Conservation (phyloP, 2,329 filamentous ascomycete genomes). For the Paraphaeosphaeria minitans region DNA sequence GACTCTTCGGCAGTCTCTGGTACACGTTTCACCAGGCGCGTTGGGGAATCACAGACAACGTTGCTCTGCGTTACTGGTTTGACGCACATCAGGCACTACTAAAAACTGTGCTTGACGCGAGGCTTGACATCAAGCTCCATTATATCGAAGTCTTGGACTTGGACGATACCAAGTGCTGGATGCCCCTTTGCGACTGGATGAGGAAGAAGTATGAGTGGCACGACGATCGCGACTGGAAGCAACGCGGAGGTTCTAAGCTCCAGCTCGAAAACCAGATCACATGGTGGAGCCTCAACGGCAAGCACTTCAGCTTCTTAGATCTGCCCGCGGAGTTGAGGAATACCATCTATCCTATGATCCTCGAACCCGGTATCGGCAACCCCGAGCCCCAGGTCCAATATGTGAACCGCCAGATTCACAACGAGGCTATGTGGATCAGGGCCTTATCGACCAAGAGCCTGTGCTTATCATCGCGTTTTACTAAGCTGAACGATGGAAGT, state of each 20-base stretch:
- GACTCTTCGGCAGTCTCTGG: slow-evolving; percentile 5
- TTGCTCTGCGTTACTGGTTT: not conserved
- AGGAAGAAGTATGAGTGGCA: slow-evolving; percentile 17
- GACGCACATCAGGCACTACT: not conserved
- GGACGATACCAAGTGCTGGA: slow-evolving; percentile 3
- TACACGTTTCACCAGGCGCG: slow-evolving; percentile 1
- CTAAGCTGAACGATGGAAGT: not conserved
- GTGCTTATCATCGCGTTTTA: not conserved
- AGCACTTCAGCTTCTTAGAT: slow-evolving; percentile 17
- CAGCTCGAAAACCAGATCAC: slow-evolving; percentile 20
- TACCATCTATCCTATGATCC: slow-evolving; percentile 16
- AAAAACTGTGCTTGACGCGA: not conserved
- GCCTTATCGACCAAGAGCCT: slow-evolving; percentile 17
- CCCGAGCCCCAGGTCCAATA: not conserved
- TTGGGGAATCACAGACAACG: not conserved
- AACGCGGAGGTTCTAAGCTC: not conserved
- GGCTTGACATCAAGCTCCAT: not conserved
- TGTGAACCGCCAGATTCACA: slow-evolving; percentile 3
- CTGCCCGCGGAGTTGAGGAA: slow-evolving; percentile 22
- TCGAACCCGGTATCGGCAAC: slow-evolving; percentile 12
- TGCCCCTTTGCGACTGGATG: slow-evolving; percentile 16
- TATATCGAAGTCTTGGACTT: slow-evolving; percentile 6
- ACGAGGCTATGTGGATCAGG: slow-evolving; percentile 1
- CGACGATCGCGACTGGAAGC: slow-evolving; percentile 12
- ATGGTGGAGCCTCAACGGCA: slow-evolving; percentile 23